These are phyloP conservation scores for Davidsoniella neocaledoniae DNA, from an alignment of 2,329 filamentous ascomycete species.

Conservation along the genomic window DNA sequence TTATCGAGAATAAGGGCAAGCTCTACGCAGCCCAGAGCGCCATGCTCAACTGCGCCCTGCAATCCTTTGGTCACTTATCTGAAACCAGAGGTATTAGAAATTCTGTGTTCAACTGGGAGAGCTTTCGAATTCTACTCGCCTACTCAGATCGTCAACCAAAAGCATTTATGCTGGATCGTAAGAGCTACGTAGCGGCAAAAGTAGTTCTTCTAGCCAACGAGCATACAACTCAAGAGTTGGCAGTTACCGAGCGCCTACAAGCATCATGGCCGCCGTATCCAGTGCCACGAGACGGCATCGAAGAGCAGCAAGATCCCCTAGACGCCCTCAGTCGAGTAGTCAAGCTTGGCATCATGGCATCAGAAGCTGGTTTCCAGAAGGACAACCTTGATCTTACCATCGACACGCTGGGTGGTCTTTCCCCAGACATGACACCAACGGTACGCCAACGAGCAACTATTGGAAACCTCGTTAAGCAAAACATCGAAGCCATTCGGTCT, in stretches of 20 bases:
- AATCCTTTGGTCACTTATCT: conserved; percentile 20
- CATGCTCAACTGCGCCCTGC: conserved; percentile 23
- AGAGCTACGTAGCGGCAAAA: conserved; percentile 38
- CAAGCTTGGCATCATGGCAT: conserved; percentile 35
- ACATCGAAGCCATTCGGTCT: neutral
- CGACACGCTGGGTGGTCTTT: conserved; percentile 35
- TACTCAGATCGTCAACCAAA: conserved; percentile 31
- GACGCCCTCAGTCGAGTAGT: conserved; percentile 38
- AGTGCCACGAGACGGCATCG: conserved; percentile 38
- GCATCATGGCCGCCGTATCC: conserved; percentile 45
- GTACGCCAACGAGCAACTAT: conserved; percentile 30
- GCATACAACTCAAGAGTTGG: conserved; percentile 34
- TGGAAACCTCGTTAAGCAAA: conserved; percentile 13
- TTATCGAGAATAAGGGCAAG: conserved; percentile 7
- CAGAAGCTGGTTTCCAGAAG: conserved; percentile 37
- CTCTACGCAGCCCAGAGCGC: conserved; percentile 18
- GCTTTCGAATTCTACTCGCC: conserved; percentile 35
- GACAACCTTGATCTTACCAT: conserved; percentile 29
- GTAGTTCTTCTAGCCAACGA: conserved; percentile 34
- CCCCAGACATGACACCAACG: conserved; percentile 34
- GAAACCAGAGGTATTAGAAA: conserved; percentile 20
- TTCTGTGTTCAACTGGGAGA: conserved; percentile 37
- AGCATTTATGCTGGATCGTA: conserved; percentile 32
- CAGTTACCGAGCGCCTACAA: conserved; percentile 29
- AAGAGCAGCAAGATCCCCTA: conserved; percentile 33